Evolutionary conservation across 2,329 filamentous ascomycete genomes (phyloP), one percentile per base, ranked within the genome.

Genomic region (Alternaria sp.): DNA sequence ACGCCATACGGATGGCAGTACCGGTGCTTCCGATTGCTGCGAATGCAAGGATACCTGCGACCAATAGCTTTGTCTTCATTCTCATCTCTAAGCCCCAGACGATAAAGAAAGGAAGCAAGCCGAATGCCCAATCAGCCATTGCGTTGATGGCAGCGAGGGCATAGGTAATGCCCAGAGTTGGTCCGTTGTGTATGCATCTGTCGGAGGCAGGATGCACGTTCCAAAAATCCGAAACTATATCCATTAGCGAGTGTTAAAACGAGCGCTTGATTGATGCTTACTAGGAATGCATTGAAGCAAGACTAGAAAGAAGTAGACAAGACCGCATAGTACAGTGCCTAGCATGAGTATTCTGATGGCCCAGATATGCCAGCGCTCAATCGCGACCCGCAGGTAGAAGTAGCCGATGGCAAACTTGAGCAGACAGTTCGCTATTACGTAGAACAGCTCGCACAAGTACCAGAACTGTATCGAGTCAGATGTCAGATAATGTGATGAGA

Each of bases 381-480:
- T 75, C 1, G 85, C 84, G 20, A 88, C 80, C 54, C 86, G 83
- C 14, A 87, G 81, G 46, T 87, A 81, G 63, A 87, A 86, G n/a
- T 86, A 76, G 6, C 75, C 84, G 55, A 88, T 84, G 1, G 85
- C 83, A 41, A 86, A 79, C 62, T 86, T 87, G 49, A 85, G 80
- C 12, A 84, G 71, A 43, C 82, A 79, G 21, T 81, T 85, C 6
- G 82, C 79, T 58, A 85, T 73, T 8, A 84, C 82, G 71, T 88
- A 88, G 65, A 83, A 82, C n/a, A 85, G 76, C 68, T 87, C 86
- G 66, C 84, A 85, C n/a, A 87, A 80, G 78, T 84, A 88, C 85
- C 85, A 88, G 67, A 77, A 81, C 81, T 82, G 55, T 10, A 10
- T 30, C 6, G 3, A 9, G 67, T 75, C n/a, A 78, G 64, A 11